Conservation (phyloP, 108 stramenopile species). For the Nannochloropsis oceanica region DNA sequence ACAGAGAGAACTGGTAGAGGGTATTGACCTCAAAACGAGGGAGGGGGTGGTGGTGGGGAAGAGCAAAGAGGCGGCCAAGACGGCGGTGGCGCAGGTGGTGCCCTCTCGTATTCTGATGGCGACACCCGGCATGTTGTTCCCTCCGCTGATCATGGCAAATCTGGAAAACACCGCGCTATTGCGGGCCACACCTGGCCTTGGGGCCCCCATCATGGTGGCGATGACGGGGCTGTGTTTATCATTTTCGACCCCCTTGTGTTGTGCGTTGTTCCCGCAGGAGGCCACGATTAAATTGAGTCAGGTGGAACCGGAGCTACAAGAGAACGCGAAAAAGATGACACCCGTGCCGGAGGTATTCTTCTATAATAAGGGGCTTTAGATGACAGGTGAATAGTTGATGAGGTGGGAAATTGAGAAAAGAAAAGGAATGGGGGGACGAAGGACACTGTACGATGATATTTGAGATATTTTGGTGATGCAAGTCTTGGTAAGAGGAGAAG, state of each 20-base stretch:
- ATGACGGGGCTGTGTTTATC: slow-evolving; percentile 3
- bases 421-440: background rate
- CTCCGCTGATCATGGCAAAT: slow-evolving; percentile 33
- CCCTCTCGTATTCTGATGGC: slow-evolving; percentile 37
- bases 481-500: background rate
- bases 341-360: background rate
- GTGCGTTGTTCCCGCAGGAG: slow-evolving; percentile 27
- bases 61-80: slow-evolving; percentile 29
- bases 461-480: background rate
- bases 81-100: slow-evolving; percentile 32
- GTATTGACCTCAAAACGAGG: slow-evolving; percentile 30
- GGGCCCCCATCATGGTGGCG: slow-evolving; percentile 8
- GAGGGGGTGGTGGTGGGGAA: slow-evolving; percentile 29
- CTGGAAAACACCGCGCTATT: slow-evolving; percentile 9
- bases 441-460: background rate
- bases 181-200: slow-evolving; percentile 14
- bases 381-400: background rate
- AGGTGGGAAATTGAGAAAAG: background rate
- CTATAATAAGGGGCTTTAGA: slow-evolving; percentile 8
- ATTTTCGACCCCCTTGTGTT: slow-evolving; percentile 17
- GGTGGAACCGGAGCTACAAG: slow-evolving; percentile 20
- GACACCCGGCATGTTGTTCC: slow-evolving; percentile 38
- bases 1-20: slow-evolving; percentile 35
- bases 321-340: background rate
- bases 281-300: background rate